Percentiles rank a stretch among this genome's conserved stretches.
These are phyloP conservation scores for Penicillium sp. DNA, from an alignment of 2,329 filamentous ascomycete genomes.

Conservation along the genomic window DNA sequence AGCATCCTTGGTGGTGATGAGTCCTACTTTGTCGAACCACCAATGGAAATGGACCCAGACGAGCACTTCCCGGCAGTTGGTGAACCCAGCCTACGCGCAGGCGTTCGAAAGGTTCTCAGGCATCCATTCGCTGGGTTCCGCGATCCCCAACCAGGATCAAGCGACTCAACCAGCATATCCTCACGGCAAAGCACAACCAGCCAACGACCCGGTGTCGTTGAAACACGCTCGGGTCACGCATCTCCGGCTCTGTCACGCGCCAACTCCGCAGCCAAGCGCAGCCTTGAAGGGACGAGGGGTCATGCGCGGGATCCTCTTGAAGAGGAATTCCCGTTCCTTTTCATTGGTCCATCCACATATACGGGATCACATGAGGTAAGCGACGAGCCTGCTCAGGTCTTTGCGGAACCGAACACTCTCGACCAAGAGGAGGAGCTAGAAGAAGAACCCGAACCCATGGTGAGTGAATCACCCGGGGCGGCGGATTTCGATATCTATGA, in stretches of 20 bases:
- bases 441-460: conserved; percentile 44
- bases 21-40: conserved; percentile 60
- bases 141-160: neutral
- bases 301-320: conserved; percentile 66
- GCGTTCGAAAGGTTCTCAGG: conserved; percentile 54
- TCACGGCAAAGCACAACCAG: conserved; percentile 18
- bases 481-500: conserved; percentile 90
- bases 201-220: conserved; percentile 15
- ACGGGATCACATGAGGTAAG: conserved; percentile 30
- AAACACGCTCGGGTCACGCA: neutral
- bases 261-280: conserved; percentile 38
- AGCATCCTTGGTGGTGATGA: conserved; percentile 61
- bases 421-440: conserved; percentile 32
- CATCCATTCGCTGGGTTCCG: conserved; percentile 51
- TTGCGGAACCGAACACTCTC: conserved; percentile 33
- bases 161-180: conserved; percentile 9
- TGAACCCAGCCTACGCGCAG: conserved; percentile 43
- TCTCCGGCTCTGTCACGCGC: conserved; percentile 33
- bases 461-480: conserved; percentile 82
- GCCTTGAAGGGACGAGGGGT: conserved; percentile 54
- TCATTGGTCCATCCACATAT: conserved; percentile 67
- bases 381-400: conserved; percentile 16
- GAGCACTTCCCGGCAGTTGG: conserved; percentile 32
- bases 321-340: conserved; percentile 69
- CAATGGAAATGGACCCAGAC: conserved; percentile 52